Conservation (phyloP, 169 alveolate species). For the Fabrea salina region DNA sequence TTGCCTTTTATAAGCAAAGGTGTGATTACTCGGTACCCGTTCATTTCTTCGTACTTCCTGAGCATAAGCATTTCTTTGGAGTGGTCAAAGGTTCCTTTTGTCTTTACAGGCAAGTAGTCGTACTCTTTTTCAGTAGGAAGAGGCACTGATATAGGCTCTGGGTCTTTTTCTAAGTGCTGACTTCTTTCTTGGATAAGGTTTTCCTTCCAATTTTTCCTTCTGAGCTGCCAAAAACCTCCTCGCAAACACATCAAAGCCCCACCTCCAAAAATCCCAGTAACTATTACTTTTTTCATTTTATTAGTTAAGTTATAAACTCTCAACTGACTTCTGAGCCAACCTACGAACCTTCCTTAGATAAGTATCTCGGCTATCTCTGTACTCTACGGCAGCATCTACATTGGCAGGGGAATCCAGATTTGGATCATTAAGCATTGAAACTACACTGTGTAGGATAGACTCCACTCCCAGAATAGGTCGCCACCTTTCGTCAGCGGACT, state of each 20-base stretch:
- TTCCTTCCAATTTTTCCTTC: conserved; percentile 23
- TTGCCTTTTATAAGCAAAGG: neutral
- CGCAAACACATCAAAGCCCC: neutral
- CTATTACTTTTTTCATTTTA: neutral
- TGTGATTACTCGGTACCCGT: neutral
- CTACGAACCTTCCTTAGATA: conserved; percentile 88
- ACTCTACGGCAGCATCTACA: conserved; percentile 91
- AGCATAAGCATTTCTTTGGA: conserved; percentile 22
- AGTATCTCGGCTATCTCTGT: conserved; percentile 78
- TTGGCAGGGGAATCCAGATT: conserved; percentile 97
- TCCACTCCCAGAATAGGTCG: conserved; percentile 97
- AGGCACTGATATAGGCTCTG: neutral
- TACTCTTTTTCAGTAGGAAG: neutral
- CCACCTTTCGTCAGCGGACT: conserved; percentile 98
- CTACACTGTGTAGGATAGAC: conserved; percentile 91
- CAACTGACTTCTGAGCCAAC: conserved; percentile 55
- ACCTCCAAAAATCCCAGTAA: neutral
- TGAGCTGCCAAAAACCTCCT: conserved; percentile 19
- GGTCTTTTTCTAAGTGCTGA: neutral
- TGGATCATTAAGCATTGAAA: conserved; percentile 96
- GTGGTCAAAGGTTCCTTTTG: conserved; percentile 21
- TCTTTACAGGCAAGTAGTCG: neutral
- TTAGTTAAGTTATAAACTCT: neutral
- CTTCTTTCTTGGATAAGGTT: neutral
- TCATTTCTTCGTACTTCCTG: neutral